Conservation (phyloP, 306 rosid genomes). For the Ormosia emarginata region DNA sequence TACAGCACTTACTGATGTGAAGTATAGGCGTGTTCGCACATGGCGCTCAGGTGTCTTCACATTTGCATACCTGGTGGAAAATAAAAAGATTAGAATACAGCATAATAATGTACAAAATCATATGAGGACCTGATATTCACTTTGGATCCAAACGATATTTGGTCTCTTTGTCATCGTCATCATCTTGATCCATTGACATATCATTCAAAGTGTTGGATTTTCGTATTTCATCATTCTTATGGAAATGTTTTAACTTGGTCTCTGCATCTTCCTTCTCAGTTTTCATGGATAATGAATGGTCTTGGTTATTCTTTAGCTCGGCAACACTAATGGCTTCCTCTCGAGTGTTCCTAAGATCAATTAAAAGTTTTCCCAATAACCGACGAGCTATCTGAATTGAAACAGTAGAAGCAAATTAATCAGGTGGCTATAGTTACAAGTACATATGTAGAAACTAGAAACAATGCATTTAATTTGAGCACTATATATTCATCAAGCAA, state of each 20-base stretch:
- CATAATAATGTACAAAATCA: slow-evolving; percentile 2
- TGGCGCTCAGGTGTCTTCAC: slow-evolving; percentile 97
- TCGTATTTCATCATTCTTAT: slow-evolving; percentile 66
- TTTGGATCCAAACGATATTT: slow-evolving; percentile 98
- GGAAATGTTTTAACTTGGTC: slow-evolving; percentile 39
- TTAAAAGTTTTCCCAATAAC: slow-evolving; percentile 86
- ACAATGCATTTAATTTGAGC: slow-evolving; percentile 3
- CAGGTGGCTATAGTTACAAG: slow-evolving; percentile 11
- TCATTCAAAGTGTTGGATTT: slow-evolving; percentile 48
- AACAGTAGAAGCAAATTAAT: slow-evolving; percentile 25
- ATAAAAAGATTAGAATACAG: slow-evolving; percentile 7
- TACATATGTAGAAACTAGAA: background rate
- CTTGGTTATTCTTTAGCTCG: slow-evolving; percentile 71
- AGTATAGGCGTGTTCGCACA: slow-evolving; percentile 94
- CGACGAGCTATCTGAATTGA: slow-evolving; percentile 86
- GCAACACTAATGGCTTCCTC: slow-evolving; percentile 95
- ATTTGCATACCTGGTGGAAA: slow-evolving; percentile 83
- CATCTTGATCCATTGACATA: slow-evolving; percentile 76
- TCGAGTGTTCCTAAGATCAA: slow-evolving; percentile 90
- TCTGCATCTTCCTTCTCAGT: slow-evolving; percentile 62
- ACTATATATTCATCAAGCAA: slow-evolving; percentile 6
- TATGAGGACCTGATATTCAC: slow-evolving; percentile 35
- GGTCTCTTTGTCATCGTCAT: slow-evolving; percentile 88
- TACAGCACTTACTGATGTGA: slow-evolving; percentile 80
- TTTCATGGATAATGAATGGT: slow-evolving; percentile 29